phyloP scores from a whole-genome alignment of 805 yeast species.

The Tetrapisispora fleetii region DNA sequence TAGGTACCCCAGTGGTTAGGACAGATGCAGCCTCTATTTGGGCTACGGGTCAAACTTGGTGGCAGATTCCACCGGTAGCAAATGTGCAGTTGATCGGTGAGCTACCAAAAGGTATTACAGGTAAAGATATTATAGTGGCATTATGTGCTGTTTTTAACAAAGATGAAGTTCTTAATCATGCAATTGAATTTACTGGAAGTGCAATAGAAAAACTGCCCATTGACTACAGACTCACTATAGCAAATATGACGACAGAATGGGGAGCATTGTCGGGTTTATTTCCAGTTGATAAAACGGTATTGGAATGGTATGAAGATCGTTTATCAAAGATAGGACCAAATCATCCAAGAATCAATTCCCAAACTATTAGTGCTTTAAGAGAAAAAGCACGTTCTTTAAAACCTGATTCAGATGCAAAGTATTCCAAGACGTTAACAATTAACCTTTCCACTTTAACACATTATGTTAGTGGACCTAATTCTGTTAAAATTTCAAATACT shows the following conservation, averaged over 20 bases:
- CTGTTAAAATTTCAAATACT: conserved; percentile 83
- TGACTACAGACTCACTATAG: conserved; percentile 84
- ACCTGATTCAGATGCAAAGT: conserved; percentile 71
- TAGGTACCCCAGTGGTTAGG: conserved; percentile 96
- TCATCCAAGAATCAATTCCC: conserved; percentile 73
- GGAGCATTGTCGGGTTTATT: conserved; percentile 95
- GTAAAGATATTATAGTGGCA: conserved; percentile 95
- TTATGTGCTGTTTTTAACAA: conserved; percentile 88
- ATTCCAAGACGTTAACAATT: conserved; percentile 78
- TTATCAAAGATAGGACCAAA: conserved; percentile 41
- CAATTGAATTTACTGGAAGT: conserved; percentile 86
- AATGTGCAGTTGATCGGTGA: conserved; percentile 76
- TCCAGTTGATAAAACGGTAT: conserved; percentile 80
- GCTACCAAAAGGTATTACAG: conserved; percentile 80
- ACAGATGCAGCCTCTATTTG: conserved; percentile 98
- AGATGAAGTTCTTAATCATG: conserved; percentile 88
- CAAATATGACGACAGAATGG: conserved; percentile 98
- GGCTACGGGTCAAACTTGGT: conserved; percentile 99
- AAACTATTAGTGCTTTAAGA: conserved; percentile 39
- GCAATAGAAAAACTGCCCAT: conserved; percentile 59
- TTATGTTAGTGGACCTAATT: conserved; percentile 91
- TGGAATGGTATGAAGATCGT: conserved; percentile 70
- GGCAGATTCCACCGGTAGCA: conserved; percentile 99
- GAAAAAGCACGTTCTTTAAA: conserved; percentile 9
- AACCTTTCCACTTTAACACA: conserved; percentile 79